Base-by-base conservation (phyloP, 768 basidiomycete genomes). In the Leucocoprinus birnbaumii region DNA sequence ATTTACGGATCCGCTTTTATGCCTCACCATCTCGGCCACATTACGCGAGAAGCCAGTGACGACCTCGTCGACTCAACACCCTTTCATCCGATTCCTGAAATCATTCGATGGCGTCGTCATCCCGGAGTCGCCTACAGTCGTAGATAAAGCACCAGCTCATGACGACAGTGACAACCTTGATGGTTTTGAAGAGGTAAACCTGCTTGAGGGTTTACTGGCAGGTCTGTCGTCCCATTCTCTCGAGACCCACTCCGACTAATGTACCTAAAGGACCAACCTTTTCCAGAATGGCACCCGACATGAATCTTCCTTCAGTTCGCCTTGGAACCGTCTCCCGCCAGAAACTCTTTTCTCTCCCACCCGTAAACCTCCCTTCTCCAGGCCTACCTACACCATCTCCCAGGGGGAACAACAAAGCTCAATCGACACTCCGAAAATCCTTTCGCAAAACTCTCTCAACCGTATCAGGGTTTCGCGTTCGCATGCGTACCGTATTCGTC, bases 401-500 rank as follows among this genome's bases (percentile, higher is more conserved):
- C 5, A 71, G 77, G 9, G 67, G 73, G 43, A 77, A 75, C 34
- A 42, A 27, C 25, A 70, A 71, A 60, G 75, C 80, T 1, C 82
- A 75, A 27, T 80, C 88, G 0, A 90, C 91, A 0, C 73, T 97
- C 9, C 85, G 91, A 45, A 94, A 94, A 66, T 91, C 92, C 1
- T 94, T 85, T 67, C 81, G 94, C 24, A 87, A 89, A 63, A 86
- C 88, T 1, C 71, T 97, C 16, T 77, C 79, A 43, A 87, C 90
- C 0, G 84, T 87, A 3, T 89, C 90, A 24, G 94, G 92, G 3
- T 89, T 97, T 68, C 80, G 85, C 19, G 89, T 97, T 22, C 85
- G 93, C 31, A 96, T 96, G 94, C 82, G 93, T n/a, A 94, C 93
- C 0, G 88, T 94, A 4, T 92, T 94, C 59, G 85, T 95, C 10